phyloP scores from a whole-genome alignment of 1,139 yeast genomes.

The Yamadazyma atlantica region DNA sequence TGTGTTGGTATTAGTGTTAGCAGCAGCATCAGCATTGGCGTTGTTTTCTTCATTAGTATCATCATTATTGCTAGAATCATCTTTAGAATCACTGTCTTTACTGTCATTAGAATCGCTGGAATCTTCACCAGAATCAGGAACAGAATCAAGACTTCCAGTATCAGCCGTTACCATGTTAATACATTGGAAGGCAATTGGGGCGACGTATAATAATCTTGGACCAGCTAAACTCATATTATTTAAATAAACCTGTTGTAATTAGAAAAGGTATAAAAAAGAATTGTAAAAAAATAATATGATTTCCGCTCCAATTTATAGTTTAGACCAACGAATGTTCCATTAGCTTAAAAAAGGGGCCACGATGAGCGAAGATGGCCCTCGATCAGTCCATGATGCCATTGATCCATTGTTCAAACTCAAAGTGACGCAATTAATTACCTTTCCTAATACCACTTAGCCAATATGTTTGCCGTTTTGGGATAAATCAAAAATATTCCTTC shows the following conservation, averaged over 20 bases:
- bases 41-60: neutral
- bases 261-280: too few relatives aligned
- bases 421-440: neutral
- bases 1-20: slow-evolving; percentile 11
- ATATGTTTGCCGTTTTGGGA: slow-evolving; percentile 1
- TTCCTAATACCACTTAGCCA: neutral
- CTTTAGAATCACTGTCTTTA: neutral
- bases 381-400: neutral
- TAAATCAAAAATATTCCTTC: neutral
- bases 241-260: too few relatives aligned
- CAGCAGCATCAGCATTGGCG: slow-evolving; percentile 4
- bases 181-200: slow-evolving; percentile 8
- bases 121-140: slow-evolving; percentile 1
- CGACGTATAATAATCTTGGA: slow-evolving; percentile 1
- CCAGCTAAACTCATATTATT: slow-evolving; percentile 9
- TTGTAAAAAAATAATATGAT: neutral
- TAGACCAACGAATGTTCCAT: neutral
- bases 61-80: slow-evolving; percentile 3
- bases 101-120: neutral
- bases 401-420: neutral
- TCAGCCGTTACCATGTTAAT: slow-evolving; percentile 5
- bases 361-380: neutral
- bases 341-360: neutral
- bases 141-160: slow-evolving; percentile 9
- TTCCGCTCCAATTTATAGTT: neutral